Evolutionary conservation across 805 yeast genomes (phyloP).

Genomic region (Sungouiozyma intestinalis): DNA sequence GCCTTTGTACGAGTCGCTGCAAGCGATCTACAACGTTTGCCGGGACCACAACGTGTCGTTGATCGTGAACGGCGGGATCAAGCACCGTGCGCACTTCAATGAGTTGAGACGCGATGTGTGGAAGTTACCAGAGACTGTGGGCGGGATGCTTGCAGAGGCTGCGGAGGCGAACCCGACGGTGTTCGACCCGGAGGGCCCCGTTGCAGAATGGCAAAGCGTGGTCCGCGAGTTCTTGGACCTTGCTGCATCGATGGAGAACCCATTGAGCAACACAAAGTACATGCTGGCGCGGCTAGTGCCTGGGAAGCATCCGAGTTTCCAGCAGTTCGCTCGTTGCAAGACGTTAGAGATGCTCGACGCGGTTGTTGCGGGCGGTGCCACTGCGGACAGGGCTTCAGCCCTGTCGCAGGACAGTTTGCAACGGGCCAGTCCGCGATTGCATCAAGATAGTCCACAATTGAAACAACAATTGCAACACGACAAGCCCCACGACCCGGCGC

Average conservation of each 20-base stretch:
- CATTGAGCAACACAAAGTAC: conserved; percentile 58
- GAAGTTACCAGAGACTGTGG: conserved; percentile 43
- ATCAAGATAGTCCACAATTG: no score
- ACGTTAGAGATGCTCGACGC: conserved; percentile 36
- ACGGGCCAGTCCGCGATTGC: no score
- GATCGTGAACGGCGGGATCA: conserved; percentile 73
- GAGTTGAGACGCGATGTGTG: conserved; percentile 38
- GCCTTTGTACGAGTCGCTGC: conserved; percentile 64
- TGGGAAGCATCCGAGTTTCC: conserved; percentile 55
- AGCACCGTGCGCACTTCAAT: conserved; percentile 41
- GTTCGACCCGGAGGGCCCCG: conserved; percentile 33
- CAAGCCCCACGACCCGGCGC: no score
- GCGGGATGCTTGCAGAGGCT: conserved; percentile 88
- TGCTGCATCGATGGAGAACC: conserved; percentile 50
- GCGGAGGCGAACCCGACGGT: conserved; percentile 85
- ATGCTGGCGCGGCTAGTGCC: conserved; percentile 71
- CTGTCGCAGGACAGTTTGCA: conserved; percentile 14
- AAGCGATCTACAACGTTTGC: conserved; percentile 52
- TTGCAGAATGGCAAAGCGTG: conserved; percentile 43
- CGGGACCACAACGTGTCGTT: conserved; percentile 54
- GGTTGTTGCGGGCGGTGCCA: conserved; percentile 9
- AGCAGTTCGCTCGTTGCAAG: conserved; percentile 45
- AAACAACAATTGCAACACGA: no score
- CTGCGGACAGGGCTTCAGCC: conserved; percentile 12
- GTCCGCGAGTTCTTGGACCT: conserved; percentile 45